A percentile compares a stretch with the other conserved stretches of the same genome.
These are phyloP conservation scores for Tulasnella sp. DNA, from an alignment of 768 basidiomycete genomes.

Conservation along the genomic window DNA sequence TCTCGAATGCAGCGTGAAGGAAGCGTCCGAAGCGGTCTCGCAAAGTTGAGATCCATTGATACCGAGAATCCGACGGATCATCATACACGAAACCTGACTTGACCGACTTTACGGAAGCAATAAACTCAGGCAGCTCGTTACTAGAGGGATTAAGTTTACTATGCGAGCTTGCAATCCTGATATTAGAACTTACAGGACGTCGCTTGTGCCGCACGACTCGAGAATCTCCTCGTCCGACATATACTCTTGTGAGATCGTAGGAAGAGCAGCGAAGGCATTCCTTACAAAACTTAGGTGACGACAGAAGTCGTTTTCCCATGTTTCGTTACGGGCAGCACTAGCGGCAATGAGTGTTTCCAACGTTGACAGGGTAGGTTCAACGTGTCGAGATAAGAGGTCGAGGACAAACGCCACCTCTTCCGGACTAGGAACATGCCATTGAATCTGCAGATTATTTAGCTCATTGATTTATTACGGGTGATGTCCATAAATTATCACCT, in stretches of 20 bases:
- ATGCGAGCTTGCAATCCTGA: background rate
- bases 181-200: conserved; percentile 46
- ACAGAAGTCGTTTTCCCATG: conserved; percentile 73
- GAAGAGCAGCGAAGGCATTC: conserved; percentile 62
- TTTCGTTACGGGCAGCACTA: conserved; percentile 47
- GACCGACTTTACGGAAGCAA: conserved; percentile 55
- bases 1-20: conserved; percentile 53
- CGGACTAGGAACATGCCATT: conserved; percentile 72
- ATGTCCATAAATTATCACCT: conserved; percentile 1
- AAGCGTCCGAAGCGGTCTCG: conserved; percentile 56
- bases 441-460: conserved; percentile 31
- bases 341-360: conserved; percentile 33
- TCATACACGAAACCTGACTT: conserved; percentile 63
- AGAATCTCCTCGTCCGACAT: conserved; percentile 37
- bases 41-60: conserved; percentile 47
- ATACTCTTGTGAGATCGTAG: conserved; percentile 51
- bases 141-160: background rate
- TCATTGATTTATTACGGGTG: background rate
- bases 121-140: conserved; percentile 53
- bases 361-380: background rate
- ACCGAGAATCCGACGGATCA: conserved; percentile 62
- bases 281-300: conserved; percentile 66
- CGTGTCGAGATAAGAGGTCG: conserved; percentile 49
- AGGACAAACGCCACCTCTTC: conserved; percentile 75
- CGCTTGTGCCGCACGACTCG: conserved; percentile 47